phyloP scores from a whole-genome alignment of 2,329 filamentous ascomycete species.

The Biscogniauxia sp. region DNA sequence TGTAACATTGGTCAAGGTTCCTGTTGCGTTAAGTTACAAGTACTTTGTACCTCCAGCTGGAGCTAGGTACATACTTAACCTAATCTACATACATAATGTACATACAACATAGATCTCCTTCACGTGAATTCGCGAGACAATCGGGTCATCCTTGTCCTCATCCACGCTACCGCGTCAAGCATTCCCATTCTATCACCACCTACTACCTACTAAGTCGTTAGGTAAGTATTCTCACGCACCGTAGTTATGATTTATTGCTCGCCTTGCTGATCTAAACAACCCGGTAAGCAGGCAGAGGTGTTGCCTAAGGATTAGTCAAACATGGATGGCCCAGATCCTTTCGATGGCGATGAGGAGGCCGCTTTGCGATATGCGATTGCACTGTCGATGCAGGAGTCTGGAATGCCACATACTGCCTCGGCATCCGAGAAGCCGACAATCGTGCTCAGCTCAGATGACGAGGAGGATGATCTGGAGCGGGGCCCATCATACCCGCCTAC shows the following conservation, averaged over 20 bases:
- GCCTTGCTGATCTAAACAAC: not conserved
- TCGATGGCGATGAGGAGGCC: slow-evolving; percentile 51
- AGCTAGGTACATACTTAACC: too few species aligned
- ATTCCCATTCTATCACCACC: too few species aligned
- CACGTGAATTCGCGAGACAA: not conserved
- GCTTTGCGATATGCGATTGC: slow-evolving; percentile 61
- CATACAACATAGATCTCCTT: not conserved
- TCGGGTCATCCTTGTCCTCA: not conserved
- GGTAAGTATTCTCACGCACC: not conserved
- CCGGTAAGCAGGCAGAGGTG: not conserved
- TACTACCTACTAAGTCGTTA: too few species aligned
- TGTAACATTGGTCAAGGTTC: too few species aligned
- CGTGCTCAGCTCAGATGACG: slow-evolving; percentile 34
- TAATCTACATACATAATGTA: too few species aligned
- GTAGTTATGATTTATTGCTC: not conserved
- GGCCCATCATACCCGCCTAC: slow-evolving; percentile 21
- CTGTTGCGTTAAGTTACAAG: not conserved
- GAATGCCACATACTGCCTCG: slow-evolving; percentile 8
- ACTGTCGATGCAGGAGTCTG: slow-evolving; percentile 46
- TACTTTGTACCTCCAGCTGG: too few species aligned
- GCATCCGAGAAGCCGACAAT: slow-evolving; percentile 23
- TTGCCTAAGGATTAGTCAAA: not conserved
- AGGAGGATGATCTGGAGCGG: slow-evolving; percentile 30
- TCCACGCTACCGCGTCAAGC: not conserved
- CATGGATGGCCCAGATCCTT: slow-evolving; percentile 26